phyloP scores from a whole-genome alignment of 345 rosid species.

The Kandelia obovata region DNA sequence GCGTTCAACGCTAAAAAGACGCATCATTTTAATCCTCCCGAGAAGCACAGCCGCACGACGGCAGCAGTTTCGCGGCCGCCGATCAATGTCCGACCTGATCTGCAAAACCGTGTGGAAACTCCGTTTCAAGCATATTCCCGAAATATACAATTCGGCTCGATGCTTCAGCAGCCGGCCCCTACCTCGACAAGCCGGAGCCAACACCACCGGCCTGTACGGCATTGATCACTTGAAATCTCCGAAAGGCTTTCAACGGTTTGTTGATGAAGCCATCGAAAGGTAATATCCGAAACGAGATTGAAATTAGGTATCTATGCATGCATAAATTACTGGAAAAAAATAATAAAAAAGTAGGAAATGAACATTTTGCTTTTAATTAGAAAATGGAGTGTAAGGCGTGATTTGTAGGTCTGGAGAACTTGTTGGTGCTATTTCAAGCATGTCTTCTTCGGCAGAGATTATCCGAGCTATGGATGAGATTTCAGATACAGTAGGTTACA shows the following conservation, averaged over 20 bases:
- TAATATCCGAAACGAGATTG: conserved; percentile 11
- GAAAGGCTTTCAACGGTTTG: conserved; percentile 81
- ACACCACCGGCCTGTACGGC: conserved; percentile 82
- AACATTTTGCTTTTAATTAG: neutral
- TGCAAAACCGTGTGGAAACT: conserved; percentile 22
- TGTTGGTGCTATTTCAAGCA: conserved; percentile 53
- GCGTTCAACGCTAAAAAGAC: too few species aligned
- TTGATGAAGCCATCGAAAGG: conserved; percentile 90
- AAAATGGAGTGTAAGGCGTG: neutral
- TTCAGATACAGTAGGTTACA: conserved; percentile 56
- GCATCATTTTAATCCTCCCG: too few species aligned
- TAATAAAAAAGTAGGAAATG: neutral
- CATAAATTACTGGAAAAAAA: neutral
- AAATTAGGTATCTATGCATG: too few species aligned
- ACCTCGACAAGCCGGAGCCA: conserved; percentile 25
- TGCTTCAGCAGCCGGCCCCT: conserved; percentile 31
- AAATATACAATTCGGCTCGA: conserved; percentile 24
- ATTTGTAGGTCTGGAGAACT: conserved; percentile 69
- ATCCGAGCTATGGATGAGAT: conserved; percentile 90
- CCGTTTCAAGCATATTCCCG: conserved; percentile 10
- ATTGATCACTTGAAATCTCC: conserved; percentile 63
- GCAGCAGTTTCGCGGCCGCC: neutral
- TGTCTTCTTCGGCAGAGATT: conserved; percentile 69
- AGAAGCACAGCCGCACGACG: neutral
- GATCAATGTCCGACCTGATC: conserved; percentile 37